A percentile compares a stretch with the other conserved stretches of the same genome.
Conservation (phyloP, 805 yeast species). For the Starmerella sirachaensis region DNA sequence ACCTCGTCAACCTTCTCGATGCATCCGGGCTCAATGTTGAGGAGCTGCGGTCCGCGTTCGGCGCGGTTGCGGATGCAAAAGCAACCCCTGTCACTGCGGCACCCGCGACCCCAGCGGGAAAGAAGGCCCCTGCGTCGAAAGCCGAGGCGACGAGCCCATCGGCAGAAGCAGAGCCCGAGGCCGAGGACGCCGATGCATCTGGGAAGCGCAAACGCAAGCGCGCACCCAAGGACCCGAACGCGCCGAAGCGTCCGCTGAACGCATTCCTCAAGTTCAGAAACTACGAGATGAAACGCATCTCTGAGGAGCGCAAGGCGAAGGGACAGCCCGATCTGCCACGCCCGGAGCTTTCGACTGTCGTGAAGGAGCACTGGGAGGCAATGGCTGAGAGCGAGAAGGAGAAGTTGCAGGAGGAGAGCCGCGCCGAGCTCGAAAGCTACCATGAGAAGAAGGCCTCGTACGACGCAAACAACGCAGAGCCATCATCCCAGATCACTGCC, state of each 20-base stretch:
- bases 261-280: conserved; percentile 71
- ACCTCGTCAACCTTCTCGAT: conserved; percentile 49
- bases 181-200: neutral
- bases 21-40: conserved; percentile 38
- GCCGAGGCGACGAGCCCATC: neutral
- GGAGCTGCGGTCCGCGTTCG: conserved; percentile 26
- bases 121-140: neutral
- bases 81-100: neutral
- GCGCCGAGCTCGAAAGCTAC: conserved; percentile 35
- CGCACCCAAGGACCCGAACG: conserved; percentile 70
- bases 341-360: conserved; percentile 65
- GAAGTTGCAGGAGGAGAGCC: conserved; percentile 50
- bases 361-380: conserved; percentile 68
- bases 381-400: conserved; percentile 58
- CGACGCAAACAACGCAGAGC: conserved; percentile 22
- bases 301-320: conserved; percentile 49
- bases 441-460: conserved; percentile 38
- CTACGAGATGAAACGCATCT: conserved; percentile 56
- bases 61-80: conserved; percentile 2
- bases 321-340: conserved; percentile 57
- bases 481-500: neutral
- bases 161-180: neutral
- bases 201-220: conserved; percentile 31
- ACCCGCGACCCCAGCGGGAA: neutral
- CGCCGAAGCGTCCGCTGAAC: conserved; percentile 90